Conservation (phyloP, 1,139 yeast genomes). For the Debaryomycetaceae sp. region DNA sequence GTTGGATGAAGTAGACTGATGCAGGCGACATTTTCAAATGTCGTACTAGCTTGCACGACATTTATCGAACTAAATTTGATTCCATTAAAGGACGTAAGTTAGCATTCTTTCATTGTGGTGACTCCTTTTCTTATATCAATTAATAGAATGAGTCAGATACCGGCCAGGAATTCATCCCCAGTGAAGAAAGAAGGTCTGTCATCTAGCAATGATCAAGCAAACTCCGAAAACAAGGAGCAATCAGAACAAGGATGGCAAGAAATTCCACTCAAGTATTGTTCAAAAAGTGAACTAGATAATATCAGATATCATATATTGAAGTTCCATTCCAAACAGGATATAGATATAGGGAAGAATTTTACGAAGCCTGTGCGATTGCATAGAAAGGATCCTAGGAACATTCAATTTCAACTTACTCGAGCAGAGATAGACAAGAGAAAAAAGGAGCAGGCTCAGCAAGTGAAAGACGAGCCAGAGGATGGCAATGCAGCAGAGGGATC, state of each 20-base stretch:
- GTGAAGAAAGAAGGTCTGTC: constrained; percentile 20
- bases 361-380: constrained; percentile 82
- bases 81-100: not conserved
- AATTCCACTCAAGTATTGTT: constrained; percentile 70
- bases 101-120: too few relatives aligned
- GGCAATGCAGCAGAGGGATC: constrained; percentile 18
- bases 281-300: constrained; percentile 68
- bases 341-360: constrained; percentile 70
- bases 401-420: constrained; percentile 77
- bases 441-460: constrained; percentile 42
- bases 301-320: constrained; percentile 77
- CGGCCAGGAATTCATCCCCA: constrained; percentile 23
- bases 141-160: constrained; percentile 20
- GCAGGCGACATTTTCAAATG: not conserved
- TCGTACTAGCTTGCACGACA: not conserved
- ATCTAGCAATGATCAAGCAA: constrained; percentile 2
- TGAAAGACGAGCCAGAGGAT: constrained; percentile 30
- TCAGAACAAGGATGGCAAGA: constrained; percentile 48
- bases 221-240: constrained; percentile 1
- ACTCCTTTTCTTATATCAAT: not conserved
- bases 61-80: not conserved
- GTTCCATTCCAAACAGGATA: constrained; percentile 69
- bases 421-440: constrained; percentile 58
- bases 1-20: too few relatives aligned
- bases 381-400: constrained; percentile 86